phyloP scores from a whole-genome alignment of 2,329 filamentous ascomycete species.

The Penicillium sp. region DNA sequence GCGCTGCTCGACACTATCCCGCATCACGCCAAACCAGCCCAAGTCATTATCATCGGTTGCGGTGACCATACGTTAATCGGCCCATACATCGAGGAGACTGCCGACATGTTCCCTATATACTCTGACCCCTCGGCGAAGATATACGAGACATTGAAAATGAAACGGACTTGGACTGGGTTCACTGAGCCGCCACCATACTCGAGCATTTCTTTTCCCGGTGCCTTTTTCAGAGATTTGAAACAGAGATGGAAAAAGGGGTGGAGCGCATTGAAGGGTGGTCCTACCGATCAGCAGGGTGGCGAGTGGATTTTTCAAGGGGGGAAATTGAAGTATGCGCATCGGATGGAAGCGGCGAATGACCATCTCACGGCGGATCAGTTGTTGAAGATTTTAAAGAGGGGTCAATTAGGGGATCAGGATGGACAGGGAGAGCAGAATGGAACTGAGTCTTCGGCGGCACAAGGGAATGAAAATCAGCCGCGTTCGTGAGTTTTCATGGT shows the following conservation, averaged over 20 bases:
- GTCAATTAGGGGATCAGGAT: neutral
- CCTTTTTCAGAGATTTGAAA: conserved; percentile 7
- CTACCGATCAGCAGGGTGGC: conserved; percentile 15
- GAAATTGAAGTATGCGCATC: conserved; percentile 17
- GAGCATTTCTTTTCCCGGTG: conserved; percentile 6
- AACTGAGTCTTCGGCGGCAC: neutral
- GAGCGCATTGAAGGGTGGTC: conserved; percentile 5
- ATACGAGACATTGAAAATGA: conserved; percentile 23
- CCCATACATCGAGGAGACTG: conserved; percentile 21
- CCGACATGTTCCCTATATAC: conserved; percentile 19
- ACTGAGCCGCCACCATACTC: conserved; percentile 13
- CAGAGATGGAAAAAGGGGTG: conserved; percentile 16
- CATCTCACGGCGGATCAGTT: conserved; percentile 18
- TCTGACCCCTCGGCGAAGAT: conserved; percentile 16
- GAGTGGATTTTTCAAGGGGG: conserved; percentile 21
- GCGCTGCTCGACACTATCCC: conserved; percentile 17
- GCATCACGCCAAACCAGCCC: conserved; percentile 10
- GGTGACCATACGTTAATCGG: conserved; percentile 19
- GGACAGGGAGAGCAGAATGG: neutral
- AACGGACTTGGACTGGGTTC: conserved; percentile 8
- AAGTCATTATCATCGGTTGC: conserved; percentile 26
- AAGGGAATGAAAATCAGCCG: neutral
- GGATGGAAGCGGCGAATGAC: conserved; percentile 16
- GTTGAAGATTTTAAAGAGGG: conserved; percentile 11
- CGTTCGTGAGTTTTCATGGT: neutral